phyloP scores from a whole-genome alignment of 2,329 filamentous ascomycete genomes.

The Fusarium incarnatum region DNA sequence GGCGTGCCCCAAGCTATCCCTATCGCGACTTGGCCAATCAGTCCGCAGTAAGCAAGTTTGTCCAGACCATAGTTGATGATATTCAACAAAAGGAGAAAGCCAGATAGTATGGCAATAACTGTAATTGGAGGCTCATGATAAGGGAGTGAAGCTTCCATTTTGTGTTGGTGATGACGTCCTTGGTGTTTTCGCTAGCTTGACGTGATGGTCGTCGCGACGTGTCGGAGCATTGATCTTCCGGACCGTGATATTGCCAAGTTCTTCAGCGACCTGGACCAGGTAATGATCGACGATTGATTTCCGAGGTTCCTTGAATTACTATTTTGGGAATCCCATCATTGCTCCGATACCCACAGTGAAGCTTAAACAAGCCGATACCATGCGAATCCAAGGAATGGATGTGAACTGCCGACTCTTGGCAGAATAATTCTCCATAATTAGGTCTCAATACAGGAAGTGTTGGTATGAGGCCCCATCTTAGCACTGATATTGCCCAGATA shows the following conservation, averaged over 20 bases:
- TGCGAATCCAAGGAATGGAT: neutral
- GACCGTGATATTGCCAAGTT: neutral
- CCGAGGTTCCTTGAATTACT: neutral
- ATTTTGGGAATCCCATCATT: neutral
- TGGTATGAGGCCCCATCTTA: too few relatives aligned
- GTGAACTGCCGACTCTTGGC: neutral
- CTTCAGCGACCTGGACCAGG: neutral
- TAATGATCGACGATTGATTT: neutral
- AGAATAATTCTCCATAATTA: neutral
- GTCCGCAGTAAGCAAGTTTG: conserved; percentile 72
- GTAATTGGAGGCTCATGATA: conserved; percentile 73
- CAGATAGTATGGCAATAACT: conserved; percentile 69
- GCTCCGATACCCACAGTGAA: neutral
- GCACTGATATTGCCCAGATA: neutral
- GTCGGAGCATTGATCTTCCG: conserved; percentile 2
- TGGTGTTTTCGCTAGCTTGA: neutral
- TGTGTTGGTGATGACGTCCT: neutral
- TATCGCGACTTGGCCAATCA: conserved; percentile 77
- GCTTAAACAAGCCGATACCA: neutral
- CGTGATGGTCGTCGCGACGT: neutral
- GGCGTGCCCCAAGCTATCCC: conserved; percentile 78
- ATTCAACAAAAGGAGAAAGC: conserved; percentile 73
- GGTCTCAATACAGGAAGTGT: neutral
- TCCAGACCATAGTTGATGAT: conserved; percentile 68
- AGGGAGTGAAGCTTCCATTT: conserved; percentile 52